A percentile compares a stretch with the other conserved stretches of the same genome.
Conservation (phyloP, 2,329 filamentous ascomycete genomes). For the Trichothecium sympodiale region DNA sequence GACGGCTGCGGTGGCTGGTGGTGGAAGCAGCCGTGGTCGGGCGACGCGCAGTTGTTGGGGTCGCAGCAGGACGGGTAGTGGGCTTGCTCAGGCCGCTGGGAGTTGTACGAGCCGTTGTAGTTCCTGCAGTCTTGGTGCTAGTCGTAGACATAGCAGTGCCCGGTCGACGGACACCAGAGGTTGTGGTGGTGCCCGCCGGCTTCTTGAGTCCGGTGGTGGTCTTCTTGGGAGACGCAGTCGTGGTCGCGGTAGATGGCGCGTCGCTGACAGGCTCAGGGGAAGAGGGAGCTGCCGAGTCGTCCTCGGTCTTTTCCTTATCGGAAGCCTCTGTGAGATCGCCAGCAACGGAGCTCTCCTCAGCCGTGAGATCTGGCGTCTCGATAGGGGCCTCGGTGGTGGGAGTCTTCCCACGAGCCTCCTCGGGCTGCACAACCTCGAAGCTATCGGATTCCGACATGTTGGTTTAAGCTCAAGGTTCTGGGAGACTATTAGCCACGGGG, state of each 20-base stretch:
- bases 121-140: conserved; percentile 9
- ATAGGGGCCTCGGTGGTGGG: conserved; percentile 9
- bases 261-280: conserved; percentile 23
- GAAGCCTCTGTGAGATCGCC: conserved; percentile 1
- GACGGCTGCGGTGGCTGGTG: conserved; percentile 33
- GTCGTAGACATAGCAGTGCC: conserved; percentile 17
- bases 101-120: conserved; percentile 23
- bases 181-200: conserved; percentile 8
- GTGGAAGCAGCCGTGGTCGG: conserved; percentile 22
- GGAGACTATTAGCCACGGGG: too few relatives aligned
- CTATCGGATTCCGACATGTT: conserved; percentile 36
- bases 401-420: conserved; percentile 22
- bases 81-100: conserved; percentile 32
- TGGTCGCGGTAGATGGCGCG: conserved; percentile 17
- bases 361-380: conserved; percentile 9
- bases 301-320: conserved; percentile 6
- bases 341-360: not conserved
- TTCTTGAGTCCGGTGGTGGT: conserved; percentile 22
- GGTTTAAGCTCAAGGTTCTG: conserved; percentile 1
- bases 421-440: conserved; percentile 31
- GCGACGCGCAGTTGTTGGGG: conserved; percentile 19
- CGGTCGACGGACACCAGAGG: not conserved
- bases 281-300: conserved; percentile 12
- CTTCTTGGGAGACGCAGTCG: conserved; percentile 23
- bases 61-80: conserved; percentile 33